phyloP scores from a whole-genome alignment of 768 basidiomycete genomes.

The Agrocybe pediades region DNA sequence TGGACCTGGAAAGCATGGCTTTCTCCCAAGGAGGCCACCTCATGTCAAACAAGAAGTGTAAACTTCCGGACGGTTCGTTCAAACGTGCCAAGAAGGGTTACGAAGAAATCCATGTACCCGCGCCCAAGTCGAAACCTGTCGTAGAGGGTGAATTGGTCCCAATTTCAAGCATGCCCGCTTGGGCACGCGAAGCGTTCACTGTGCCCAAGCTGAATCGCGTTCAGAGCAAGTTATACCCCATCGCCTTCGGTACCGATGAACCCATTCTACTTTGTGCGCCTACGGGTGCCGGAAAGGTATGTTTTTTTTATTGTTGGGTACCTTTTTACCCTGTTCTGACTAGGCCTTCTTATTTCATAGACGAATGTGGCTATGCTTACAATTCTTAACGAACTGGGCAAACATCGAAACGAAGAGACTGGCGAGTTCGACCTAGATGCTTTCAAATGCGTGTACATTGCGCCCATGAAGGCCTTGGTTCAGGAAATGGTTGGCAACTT shows the following conservation, averaged over 20 bases:
- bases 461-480: constrained; percentile 99
- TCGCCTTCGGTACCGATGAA: constrained; percentile 94
- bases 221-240: constrained; percentile 90
- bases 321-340: not conserved
- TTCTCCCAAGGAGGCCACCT: constrained; percentile 95
- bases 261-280: constrained; percentile 96
- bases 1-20: constrained; percentile 94
- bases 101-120: constrained; percentile 97
- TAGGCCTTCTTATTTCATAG: constrained; percentile 38
- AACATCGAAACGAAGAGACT: constrained; percentile 82
- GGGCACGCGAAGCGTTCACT: constrained; percentile 88
- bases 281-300: constrained; percentile 96
- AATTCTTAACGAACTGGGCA: constrained; percentile 87
- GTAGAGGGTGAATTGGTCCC: constrained; percentile 71
- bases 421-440: constrained; percentile 82
- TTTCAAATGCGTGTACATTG: constrained; percentile 97
- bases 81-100: constrained; percentile 96
- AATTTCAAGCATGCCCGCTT: constrained; percentile 72
- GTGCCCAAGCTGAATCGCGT: constrained; percentile 84
- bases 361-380: constrained; percentile 98
- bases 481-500: constrained; percentile 99
- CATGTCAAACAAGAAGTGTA: constrained; percentile 99
- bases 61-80: constrained; percentile 96
- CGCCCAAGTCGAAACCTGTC: constrained; percentile 76
- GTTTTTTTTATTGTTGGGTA: no score